A percentile compares a stretch with the other conserved stretches of the same genome.
Conservation (phyloP, 495 filamentous ascomycete genomes). For the Oidiodendron maius region DNA sequence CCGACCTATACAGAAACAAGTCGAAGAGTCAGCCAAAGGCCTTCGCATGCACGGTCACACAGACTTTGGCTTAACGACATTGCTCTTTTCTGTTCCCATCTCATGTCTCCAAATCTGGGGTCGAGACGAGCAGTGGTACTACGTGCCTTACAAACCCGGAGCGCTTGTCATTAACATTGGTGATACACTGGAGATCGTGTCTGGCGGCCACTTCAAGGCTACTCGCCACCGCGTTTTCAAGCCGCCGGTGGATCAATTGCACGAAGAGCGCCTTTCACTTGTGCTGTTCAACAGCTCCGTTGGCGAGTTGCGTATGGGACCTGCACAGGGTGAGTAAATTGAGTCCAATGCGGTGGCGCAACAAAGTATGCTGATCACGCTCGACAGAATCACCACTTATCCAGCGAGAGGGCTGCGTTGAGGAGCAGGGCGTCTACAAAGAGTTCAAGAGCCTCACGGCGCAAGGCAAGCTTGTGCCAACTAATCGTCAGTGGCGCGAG, state of each 20-base stretch:
- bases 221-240: conserved; percentile 38
- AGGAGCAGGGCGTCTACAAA: conserved; percentile 36
- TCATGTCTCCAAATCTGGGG: conserved; percentile 38
- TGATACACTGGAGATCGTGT: conserved; percentile 39
- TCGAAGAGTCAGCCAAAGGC: conserved; percentile 31
- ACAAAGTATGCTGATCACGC: background rate
- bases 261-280: conserved; percentile 34
- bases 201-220: conserved; percentile 43
- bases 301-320: conserved; percentile 31
- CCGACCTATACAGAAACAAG: conserved; percentile 33
- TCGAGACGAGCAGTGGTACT: conserved; percentile 37
- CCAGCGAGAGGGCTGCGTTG: conserved; percentile 33
- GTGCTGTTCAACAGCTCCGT: conserved; percentile 39
- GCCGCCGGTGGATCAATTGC: conserved; percentile 35
- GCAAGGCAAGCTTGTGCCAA: conserved; percentile 34
- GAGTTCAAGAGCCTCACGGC: conserved; percentile 32
- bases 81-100: conserved; percentile 39
- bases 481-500: conserved; percentile 34
- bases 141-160: conserved; percentile 37
- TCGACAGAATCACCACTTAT: conserved; percentile 30
- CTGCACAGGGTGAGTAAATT: no score
- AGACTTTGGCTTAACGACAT: conserved; percentile 36
- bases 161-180: conserved; percentile 42
- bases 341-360: background rate
- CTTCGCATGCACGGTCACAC: conserved; percentile 42